Conservation (phyloP, 805 yeast species). For the Yamadazyma paraphyllophila region DNA sequence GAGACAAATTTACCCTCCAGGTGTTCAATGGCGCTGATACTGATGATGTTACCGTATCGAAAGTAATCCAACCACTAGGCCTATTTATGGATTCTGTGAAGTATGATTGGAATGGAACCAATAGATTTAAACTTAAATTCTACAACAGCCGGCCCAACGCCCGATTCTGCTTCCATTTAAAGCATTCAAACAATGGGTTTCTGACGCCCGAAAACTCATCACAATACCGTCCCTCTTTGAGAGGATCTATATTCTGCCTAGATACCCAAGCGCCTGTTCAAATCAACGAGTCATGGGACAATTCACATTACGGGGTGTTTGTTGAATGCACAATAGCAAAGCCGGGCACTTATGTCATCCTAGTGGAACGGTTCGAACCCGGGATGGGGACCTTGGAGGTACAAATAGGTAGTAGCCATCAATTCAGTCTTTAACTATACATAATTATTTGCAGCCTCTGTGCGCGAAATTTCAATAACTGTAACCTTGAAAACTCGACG, state of each 20-base stretch:
- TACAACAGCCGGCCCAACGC: constrained; percentile 19
- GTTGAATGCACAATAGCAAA: constrained; percentile 25
- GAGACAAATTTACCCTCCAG: constrained; percentile 29
- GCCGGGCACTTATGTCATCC: constrained; percentile 34
- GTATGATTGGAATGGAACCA: constrained; percentile 41
- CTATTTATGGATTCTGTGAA: constrained; percentile 20
- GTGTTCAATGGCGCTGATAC: neutral
- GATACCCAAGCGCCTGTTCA: constrained; percentile 26
- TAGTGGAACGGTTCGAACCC: constrained; percentile 49
- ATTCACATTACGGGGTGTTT: constrained; percentile 44
- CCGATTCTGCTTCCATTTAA: constrained; percentile 24
- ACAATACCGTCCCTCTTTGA: constrained; percentile 44
- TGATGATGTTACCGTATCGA: neutral
- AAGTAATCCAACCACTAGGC: constrained; percentile 31
- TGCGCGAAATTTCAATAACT: neutral
- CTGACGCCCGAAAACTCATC: constrained; percentile 13
- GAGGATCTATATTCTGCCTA: constrained; percentile 43
- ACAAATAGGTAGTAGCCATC: constrained; percentile 29
- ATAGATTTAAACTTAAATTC: constrained; percentile 36
- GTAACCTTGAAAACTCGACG: constrained; percentile 2
- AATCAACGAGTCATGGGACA: constrained; percentile 39
- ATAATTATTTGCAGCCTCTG: no score
- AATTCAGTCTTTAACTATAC: neutral
- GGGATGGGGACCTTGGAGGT: constrained; percentile 42
- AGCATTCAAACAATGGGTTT: constrained; percentile 17